Conservation (phyloP, 2,329 filamentous ascomycete species). For the Passalora sequoiae region DNA sequence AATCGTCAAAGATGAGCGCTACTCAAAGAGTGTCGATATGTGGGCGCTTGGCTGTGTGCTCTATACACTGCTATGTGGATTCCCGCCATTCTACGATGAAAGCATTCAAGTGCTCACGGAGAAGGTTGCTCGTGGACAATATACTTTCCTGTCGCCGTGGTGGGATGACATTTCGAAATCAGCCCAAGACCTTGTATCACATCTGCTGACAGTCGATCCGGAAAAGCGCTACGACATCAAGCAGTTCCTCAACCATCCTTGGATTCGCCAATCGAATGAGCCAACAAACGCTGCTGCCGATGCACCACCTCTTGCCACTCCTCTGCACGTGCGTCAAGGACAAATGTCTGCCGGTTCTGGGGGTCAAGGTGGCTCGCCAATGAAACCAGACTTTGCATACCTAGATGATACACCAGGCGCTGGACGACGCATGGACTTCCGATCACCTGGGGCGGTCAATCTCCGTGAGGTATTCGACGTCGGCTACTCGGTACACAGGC, state of each 20-base stretch:
- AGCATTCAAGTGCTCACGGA: conserved; percentile 95
- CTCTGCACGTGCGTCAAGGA: conserved; percentile 55
- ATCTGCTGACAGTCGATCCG: conserved; percentile 88
- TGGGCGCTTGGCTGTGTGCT: conserved; percentile 96
- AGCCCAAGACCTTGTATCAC: conserved; percentile 88
- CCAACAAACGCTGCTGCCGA: conserved; percentile 62
- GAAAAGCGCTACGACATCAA: conserved; percentile 91
- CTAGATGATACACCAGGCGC: conserved; percentile 54
- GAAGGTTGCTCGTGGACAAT: conserved; percentile 94
- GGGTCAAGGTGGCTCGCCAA: conserved; percentile 32
- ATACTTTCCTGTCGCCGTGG: conserved; percentile 96
- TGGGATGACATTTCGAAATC: conserved; percentile 98
- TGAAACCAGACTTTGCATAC: conserved; percentile 50
- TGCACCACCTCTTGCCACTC: conserved; percentile 67
- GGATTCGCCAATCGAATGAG: conserved; percentile 71
- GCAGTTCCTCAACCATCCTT: conserved; percentile 90
- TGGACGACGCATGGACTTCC: conserved; percentile 74
- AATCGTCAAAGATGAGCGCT: conserved; percentile 97
- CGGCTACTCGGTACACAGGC: conserved; percentile 91
- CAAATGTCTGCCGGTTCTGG: conserved; percentile 26
- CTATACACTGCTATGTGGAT: conserved; percentile 93
- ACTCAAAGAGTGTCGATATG: conserved; percentile 99
- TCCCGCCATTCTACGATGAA: conserved; percentile 97
- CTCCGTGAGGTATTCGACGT: conserved; percentile 96
- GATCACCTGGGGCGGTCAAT: conserved; percentile 90